Evolutionary conservation across 495 filamentous ascomycete species (phyloP), one percentile per base, ranked within the genome.

Genomic region (Cladorrhinum samala): DNA sequence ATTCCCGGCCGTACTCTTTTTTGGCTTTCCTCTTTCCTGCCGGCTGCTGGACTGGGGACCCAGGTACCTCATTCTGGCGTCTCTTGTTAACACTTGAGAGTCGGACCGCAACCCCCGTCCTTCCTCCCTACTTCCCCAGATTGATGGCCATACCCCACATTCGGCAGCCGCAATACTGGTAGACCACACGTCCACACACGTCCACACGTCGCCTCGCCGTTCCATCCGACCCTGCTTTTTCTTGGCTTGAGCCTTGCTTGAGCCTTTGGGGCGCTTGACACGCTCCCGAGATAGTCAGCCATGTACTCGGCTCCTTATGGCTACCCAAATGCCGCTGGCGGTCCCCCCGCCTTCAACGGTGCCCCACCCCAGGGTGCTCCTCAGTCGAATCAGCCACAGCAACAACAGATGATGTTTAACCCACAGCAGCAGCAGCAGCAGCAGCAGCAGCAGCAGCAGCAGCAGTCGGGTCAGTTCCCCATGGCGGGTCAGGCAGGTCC

Each of bases 231-330:
- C 43, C 24, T 25, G 9, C 8, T 46, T 27, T 49, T 61, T 57
- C 56, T 54, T 58, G 58, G 58, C 58, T 54, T 36, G 54, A 54
- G 57, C 61, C 43, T 51, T 57, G n/a, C 53, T 57, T 24, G 48
- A 52, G 50, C 52, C 24, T 53, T n/a, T n/a, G n/a, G n/a, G n/a
- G n/a, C n/a, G 46, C 53, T 48, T 40, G 37, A 47, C 52, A n/a
- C 4, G 17, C 11, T 4, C 39, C n/a, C 9, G 53, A 27, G n/a
- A n/a, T n/a, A n/a, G n/a, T n/a, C n/a, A 71, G 70, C 66, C 72
- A 77, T 77, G 75, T 77, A 77, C 63, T 67, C 68, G 55, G 59
- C 68, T 59, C 68, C 68, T 57, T 76, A 74, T 70, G 75, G 75
- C 51, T 74, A 71, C 65, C 68, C 68, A 57, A 76, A 75, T 68